Percentiles rank a stretch among this genome's conserved stretches.
Evolutionary conservation across 2,329 filamentous ascomycete species (phyloP).

Genomic region (Calycina marina): DNA sequence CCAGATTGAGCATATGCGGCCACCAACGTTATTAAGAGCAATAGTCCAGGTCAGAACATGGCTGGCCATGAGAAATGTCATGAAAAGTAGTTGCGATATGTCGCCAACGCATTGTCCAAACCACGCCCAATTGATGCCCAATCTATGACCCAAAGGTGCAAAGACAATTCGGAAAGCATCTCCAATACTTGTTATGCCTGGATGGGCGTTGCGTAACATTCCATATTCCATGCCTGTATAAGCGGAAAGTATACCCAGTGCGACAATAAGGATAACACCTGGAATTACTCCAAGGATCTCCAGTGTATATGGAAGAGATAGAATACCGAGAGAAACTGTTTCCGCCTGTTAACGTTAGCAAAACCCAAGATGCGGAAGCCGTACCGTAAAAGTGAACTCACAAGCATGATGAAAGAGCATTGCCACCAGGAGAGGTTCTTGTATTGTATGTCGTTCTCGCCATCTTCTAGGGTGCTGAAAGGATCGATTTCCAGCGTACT

Average conservation of each 20-base stretch:
- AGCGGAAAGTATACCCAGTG: constrained; percentile 38
- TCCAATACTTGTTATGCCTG: constrained; percentile 36
- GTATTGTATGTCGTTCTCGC: neutral
- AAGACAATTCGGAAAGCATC: constrained; percentile 40
- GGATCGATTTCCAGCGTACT: too few relatives aligned
- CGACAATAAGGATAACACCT: constrained; percentile 33
- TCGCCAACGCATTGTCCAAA: constrained; percentile 32
- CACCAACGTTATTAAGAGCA: constrained; percentile 41
- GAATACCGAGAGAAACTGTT: constrained; percentile 7
- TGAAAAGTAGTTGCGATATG: constrained; percentile 33
- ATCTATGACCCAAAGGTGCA: too few relatives aligned
- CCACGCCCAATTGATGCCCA: constrained; percentile 20
- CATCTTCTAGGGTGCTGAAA: neutral
- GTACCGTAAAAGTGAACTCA: too few relatives aligned
- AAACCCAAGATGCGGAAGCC: too few relatives aligned
- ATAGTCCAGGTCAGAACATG: constrained; percentile 45
- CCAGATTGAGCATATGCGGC: constrained; percentile 39
- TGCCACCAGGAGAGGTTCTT: constrained; percentile 8
- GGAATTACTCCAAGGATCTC: constrained; percentile 5
- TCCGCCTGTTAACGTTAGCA: too few relatives aligned
- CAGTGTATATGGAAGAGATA: constrained; percentile 6
- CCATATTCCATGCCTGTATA: constrained; percentile 47
- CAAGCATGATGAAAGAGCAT: constrained; percentile 4
- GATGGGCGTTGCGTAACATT: constrained; percentile 39
- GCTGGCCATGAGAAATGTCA: constrained; percentile 45